Evolutionary conservation across 257 asterid species (phyloP).

Genomic region (Echites panduratus): DNA sequence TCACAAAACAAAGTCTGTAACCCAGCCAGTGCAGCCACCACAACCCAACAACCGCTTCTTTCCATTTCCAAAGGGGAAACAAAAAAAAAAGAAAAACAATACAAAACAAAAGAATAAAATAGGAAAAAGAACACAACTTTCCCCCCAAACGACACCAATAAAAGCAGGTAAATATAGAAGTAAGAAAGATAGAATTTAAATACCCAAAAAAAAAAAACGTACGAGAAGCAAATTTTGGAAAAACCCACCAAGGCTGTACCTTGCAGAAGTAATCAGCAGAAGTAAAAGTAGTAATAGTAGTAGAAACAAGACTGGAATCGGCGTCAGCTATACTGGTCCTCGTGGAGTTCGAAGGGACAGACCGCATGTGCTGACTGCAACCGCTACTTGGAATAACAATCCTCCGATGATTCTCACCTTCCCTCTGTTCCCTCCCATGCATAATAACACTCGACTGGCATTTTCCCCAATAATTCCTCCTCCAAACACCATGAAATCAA

Average conservation of each 20-base stretch:
- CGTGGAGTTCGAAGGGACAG: constrained; percentile 29
- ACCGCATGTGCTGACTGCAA: constrained; percentile 33
- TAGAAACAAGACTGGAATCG: constrained; percentile 14
- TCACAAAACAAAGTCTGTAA: neutral
- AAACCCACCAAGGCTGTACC: constrained; percentile 22
- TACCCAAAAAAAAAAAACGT: neutral
- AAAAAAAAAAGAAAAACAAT: no score
- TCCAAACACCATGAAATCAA: constrained; percentile 30
- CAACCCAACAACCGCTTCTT: neutral
- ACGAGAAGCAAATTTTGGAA: neutral
- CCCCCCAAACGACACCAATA: neutral
- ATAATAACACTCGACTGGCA: constrained; percentile 31
- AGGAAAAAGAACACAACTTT: neutral
- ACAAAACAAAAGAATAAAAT: neutral
- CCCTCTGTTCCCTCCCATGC: constrained; percentile 33
- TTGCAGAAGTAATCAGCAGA: constrained; percentile 31
- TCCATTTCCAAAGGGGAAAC: neutral
- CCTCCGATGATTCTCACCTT: constrained; percentile 20
- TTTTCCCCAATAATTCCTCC: constrained; percentile 23
- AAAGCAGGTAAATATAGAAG: neutral
- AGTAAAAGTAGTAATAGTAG: constrained; percentile 12
- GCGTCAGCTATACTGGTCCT: constrained; percentile 27
- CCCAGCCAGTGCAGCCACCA: neutral
- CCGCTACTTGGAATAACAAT: constrained; percentile 4
- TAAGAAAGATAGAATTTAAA: neutral